Conservation (phyloP, 179 eudicot genomes). For the Spergularia azorica region DNA sequence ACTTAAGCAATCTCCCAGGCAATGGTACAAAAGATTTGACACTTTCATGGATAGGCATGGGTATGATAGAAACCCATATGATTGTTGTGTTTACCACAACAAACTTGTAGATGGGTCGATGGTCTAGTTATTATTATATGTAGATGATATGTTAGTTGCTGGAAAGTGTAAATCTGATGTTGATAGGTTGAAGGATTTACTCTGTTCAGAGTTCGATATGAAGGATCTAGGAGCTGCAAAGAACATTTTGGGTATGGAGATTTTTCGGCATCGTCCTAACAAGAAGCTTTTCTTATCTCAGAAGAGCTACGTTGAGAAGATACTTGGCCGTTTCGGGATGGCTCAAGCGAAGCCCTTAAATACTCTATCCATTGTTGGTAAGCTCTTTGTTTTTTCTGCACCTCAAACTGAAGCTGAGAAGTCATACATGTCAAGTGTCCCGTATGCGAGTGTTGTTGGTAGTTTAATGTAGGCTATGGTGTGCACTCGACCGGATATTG, state of each 20-base stretch:
- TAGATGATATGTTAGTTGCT: neutral
- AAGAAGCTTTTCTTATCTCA: constrained; percentile 7
- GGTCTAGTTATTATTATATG: neutral
- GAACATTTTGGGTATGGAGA: constrained; percentile 25
- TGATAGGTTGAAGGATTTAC: neutral
- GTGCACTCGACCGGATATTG: constrained; percentile 19
- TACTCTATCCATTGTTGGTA: neutral
- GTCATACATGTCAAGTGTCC: neutral
- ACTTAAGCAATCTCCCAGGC: neutral
- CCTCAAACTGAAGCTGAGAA: neutral
- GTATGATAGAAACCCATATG: neutral
- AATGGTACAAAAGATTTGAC: constrained; percentile 1
- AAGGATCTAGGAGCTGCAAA: constrained; percentile 13
- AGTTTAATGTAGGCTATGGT: constrained; percentile 22
- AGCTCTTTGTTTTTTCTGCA: neutral
- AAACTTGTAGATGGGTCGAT: neutral
- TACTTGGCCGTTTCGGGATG: constrained; percentile 7
- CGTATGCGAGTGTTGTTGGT: constrained; percentile 8
- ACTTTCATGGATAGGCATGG: neutral
- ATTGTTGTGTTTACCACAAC: neutral
- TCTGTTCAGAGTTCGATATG: constrained; percentile 22
- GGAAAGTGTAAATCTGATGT: neutral
- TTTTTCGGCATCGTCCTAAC: neutral
- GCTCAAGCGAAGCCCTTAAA: neutral
- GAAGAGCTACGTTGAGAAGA: constrained; percentile 10